Percentiles rank a stretch among this genome's conserved stretches.
Evolutionary conservation across 495 filamentous ascomycete species (phyloP).

Genomic region (Daldinia decipiens): DNA sequence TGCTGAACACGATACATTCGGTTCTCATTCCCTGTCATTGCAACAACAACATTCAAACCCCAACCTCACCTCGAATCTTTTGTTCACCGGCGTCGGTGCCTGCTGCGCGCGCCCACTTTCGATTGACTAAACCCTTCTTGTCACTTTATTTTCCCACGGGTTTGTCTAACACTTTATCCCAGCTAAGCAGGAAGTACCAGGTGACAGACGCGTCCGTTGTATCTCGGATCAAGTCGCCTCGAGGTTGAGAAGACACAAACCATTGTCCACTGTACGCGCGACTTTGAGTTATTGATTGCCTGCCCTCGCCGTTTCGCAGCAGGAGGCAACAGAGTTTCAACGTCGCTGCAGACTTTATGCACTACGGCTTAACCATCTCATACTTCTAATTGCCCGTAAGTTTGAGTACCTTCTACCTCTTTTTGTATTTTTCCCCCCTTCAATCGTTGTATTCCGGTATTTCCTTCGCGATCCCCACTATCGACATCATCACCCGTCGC

Average conservation of each 20-base stretch:
- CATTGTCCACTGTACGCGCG: conserved; percentile 27
- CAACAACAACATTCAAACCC: conserved; percentile 37
- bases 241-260: conserved; percentile 31
- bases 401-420: conserved; percentile 38
- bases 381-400: conserved; percentile 34
- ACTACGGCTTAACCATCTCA: conserved; percentile 8
- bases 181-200: conserved; percentile 18
- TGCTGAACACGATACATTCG: conserved; percentile 31
- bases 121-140: conserved; percentile 41
- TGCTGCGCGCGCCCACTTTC: conserved; percentile 29
- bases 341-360: conserved; percentile 34
- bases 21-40: conserved; percentile 35
- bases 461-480: conserved; percentile 28
- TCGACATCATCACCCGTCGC: conserved; percentile 17
- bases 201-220: conserved; percentile 32
- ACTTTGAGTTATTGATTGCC: conserved; percentile 20
- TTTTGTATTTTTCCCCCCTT: conserved; percentile 12
- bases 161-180: conserved; percentile 32
- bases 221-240: conserved; percentile 9
- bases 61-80: conserved; percentile 24
- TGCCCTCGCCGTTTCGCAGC: conserved; percentile 16
- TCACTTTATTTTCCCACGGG: conserved; percentile 18
- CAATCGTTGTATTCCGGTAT: conserved; percentile 28
- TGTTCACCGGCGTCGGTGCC: conserved; percentile 31
- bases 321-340: conserved; percentile 39